Evolutionary conservation across 768 basidiomycete species (phyloP).

Genomic region (Hygrocybe coccinea): DNA sequence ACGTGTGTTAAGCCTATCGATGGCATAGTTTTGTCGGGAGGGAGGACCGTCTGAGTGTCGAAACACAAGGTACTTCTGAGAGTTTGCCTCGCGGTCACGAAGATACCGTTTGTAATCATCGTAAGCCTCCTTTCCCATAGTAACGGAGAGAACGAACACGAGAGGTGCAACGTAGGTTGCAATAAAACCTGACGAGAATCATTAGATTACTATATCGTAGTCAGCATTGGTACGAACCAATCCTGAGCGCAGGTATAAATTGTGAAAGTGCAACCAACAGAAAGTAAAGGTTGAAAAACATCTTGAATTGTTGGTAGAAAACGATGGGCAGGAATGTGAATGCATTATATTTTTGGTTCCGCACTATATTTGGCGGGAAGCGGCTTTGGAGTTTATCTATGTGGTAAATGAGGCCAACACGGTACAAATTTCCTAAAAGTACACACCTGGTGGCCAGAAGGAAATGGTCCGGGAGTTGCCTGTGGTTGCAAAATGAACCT

Average conservation of each 20-base stretch:
- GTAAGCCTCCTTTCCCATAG: conserved; percentile 98
- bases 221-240: conserved; percentile 51
- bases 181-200: conserved; percentile 66
- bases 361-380: conserved; percentile 85
- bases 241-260: conserved; percentile 93
- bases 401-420: neutral
- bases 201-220: neutral
- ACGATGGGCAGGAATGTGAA: conserved; percentile 97
- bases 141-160: conserved; percentile 89
- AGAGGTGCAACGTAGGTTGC: conserved; percentile 94
- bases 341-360: conserved; percentile 97
- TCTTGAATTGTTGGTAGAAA: conserved; percentile 99
- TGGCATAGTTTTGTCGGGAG: conserved; percentile 39
- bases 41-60: conserved; percentile 38
- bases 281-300: conserved; percentile 99
- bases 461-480: conserved; percentile 76
- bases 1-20: conserved; percentile 41
- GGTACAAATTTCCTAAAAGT: neutral
- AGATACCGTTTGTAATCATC: conserved; percentile 95
- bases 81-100: conserved; percentile 93
- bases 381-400: conserved; percentile 66
- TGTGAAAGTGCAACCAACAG: conserved; percentile 94
- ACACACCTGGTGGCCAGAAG: conserved; percentile 65
- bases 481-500: conserved; percentile 35
- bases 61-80: conserved; percentile 83